These are phyloP conservation scores for Sclerotinia subarctica DNA, from an alignment of 2,329 filamentous ascomycete genomes.

Conservation along the genomic window DNA sequence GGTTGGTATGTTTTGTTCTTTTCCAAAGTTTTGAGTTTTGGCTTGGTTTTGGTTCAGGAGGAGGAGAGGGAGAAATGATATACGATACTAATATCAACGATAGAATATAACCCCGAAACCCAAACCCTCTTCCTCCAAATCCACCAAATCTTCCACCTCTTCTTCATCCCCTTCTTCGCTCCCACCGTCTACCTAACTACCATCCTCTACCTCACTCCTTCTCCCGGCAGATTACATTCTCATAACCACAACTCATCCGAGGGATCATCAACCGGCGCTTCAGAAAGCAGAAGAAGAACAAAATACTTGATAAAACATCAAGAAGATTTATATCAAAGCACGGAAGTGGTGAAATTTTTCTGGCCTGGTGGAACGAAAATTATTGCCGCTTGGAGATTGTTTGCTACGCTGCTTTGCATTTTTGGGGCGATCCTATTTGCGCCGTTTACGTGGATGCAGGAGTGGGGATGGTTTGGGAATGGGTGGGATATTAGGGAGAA, in stretches of 20 bases:
- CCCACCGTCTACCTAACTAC: slow-evolving; percentile 66
- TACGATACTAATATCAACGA: background rate
- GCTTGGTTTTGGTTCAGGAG: background rate
- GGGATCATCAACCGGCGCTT: background rate
- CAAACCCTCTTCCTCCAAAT: slow-evolving; percentile 71
- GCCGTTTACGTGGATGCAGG: slow-evolving; percentile 51
- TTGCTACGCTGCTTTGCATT: slow-evolving; percentile 61
- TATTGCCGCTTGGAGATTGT: slow-evolving; percentile 50
- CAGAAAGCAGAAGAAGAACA: slow-evolving; percentile 2
- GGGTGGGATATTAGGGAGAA: background rate
- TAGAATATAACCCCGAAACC: slow-evolving; percentile 64
- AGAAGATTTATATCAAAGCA: slow-evolving; percentile 77
- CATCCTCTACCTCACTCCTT: slow-evolving; percentile 58
- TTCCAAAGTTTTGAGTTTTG: background rate
- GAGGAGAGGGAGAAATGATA: no score
- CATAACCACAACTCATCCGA: background rate
- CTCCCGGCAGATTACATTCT: slow-evolving; percentile 29
- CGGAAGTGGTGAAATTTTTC: slow-evolving; percentile 72
- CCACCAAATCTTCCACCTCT: slow-evolving; percentile 72
- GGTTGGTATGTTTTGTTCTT: slow-evolving; percentile 41
- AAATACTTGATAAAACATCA: slow-evolving; percentile 73
- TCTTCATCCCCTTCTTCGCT: slow-evolving; percentile 72
- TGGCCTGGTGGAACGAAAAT: slow-evolving; percentile 56
- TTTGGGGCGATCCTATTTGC: slow-evolving; percentile 51
- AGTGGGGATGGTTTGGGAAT: slow-evolving; percentile 36